phyloP scores from a whole-genome alignment of 1,284 basidiomycete genomes.

The Cerrena zonata region DNA sequence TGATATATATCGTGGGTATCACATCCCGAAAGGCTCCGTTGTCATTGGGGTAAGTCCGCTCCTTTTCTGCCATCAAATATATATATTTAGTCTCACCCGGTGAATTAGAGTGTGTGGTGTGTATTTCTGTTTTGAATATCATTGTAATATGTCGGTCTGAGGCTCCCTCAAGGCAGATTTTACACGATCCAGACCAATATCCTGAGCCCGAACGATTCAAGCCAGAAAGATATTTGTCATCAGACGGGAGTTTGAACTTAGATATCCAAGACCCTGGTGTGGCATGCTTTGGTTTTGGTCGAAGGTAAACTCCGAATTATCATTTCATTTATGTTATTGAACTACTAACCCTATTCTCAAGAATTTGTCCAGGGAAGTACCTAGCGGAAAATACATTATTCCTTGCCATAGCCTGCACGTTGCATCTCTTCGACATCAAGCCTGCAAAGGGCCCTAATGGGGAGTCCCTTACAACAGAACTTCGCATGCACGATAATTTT shows the following conservation, averaged over 20 bases:
- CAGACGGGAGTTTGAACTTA: slow-evolving; percentile 13
- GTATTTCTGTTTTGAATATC: not conserved
- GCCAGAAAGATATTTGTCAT: slow-evolving; percentile 17
- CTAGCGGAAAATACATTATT: not conserved
- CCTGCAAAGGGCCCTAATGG: not conserved
- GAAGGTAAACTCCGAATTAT: slow-evolving; percentile 9
- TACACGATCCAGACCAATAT: slow-evolving; percentile 14
- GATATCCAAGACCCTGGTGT: slow-evolving; percentile 9
- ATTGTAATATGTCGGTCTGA: too few relatives aligned
- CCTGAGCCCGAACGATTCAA: slow-evolving; percentile 15
- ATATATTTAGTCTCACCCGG: too few relatives aligned
- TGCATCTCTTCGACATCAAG: not conserved
- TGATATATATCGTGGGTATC: slow-evolving; percentile 11
- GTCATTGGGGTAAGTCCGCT: not conserved
- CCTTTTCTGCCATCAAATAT: too few relatives aligned
- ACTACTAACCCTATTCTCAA: not conserved
- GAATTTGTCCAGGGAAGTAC: not conserved
- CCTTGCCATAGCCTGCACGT: not conserved
- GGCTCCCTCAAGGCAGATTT: slow-evolving; percentile 8
- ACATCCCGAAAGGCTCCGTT: slow-evolving; percentile 4
- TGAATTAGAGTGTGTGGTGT: not conserved
- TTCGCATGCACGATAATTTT: slow-evolving; percentile 1
- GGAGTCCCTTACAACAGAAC: not conserved
- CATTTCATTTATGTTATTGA: not conserved
- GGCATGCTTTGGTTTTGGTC: slow-evolving; percentile 17